Evolutionary conservation across 176 grass and related monocot genomes (phyloP).

Genomic region (Oryza officinalis): DNA sequence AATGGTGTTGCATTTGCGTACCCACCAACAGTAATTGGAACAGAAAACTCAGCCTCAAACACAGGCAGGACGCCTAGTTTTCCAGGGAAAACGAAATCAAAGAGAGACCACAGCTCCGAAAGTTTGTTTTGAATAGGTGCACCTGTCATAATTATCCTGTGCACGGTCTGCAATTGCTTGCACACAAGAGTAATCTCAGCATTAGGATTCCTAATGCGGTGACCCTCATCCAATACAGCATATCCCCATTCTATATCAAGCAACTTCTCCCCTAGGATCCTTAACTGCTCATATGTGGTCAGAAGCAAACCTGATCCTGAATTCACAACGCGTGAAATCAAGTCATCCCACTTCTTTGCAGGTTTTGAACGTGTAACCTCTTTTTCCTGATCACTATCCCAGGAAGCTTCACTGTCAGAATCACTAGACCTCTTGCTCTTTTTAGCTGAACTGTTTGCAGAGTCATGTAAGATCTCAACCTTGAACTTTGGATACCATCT

Average conservation of each 20-base stretch:
- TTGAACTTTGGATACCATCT: conserved; percentile 91
- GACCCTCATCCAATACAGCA: conserved; percentile 86
- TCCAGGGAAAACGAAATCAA: conserved; percentile 98
- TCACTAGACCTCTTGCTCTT: conserved; percentile 53
- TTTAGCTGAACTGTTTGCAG: conserved; percentile 56
- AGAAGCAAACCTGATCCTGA: conserved; percentile 86
- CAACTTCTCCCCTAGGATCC: conserved; percentile 72
- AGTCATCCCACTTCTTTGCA: conserved; percentile 74
- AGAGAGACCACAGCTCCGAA: conserved; percentile 93
- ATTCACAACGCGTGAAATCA: conserved; percentile 74
- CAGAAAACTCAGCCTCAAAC: conserved; percentile 88
- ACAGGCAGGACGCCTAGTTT: conserved; percentile 92
- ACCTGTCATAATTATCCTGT: conserved; percentile 92
- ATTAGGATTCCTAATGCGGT: conserved; percentile 96
- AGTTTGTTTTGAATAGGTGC: conserved; percentile 99
- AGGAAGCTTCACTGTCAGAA: conserved; percentile 69
- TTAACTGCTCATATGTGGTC: conserved; percentile 90
- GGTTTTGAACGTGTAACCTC: conserved; percentile 42
- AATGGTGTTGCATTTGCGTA: conserved; percentile 92
- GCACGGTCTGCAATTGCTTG: conserved; percentile 91
- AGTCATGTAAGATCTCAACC: conserved; percentile 88
- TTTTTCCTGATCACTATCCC: conserved; percentile 58
- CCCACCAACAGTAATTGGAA: conserved; percentile 91
- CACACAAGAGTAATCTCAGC: conserved; percentile 89
- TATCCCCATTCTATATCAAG: conserved; percentile 91